Conservation (phyloP, 106 monocot species). For the Allium cepa region DNA sequence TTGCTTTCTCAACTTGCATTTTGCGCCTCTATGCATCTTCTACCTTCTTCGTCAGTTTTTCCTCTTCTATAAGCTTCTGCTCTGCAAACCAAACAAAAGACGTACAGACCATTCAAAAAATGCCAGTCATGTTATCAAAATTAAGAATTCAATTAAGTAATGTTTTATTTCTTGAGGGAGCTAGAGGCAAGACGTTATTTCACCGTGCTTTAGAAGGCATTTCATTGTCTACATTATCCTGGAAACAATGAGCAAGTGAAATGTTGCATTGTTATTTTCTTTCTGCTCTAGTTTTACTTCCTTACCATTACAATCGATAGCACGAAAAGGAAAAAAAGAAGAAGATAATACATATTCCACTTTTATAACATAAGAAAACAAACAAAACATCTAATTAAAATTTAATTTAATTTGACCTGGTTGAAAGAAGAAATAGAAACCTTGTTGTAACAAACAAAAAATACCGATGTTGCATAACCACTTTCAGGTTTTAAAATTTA, state of each 20-base stretch:
- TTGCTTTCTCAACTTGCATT: slow-evolving; percentile 93
- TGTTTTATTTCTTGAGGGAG: slow-evolving; percentile 65
- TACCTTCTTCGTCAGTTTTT: slow-evolving; percentile 87
- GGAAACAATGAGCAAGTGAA: background rate
- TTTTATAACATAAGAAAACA: too few relatives aligned
- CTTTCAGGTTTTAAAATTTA: background rate
- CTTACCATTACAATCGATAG: background rate
- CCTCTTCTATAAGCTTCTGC: slow-evolving; percentile 88
- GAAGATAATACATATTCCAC: too few relatives aligned
- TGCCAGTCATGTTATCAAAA: background rate
- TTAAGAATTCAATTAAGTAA: background rate
- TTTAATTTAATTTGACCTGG: background rate
- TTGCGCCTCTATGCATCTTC: slow-evolving; percentile 89
- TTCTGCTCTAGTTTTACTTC: background rate
- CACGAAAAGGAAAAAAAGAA: background rate
- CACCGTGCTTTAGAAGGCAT: slow-evolving; percentile 14
- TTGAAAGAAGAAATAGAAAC: background rate
- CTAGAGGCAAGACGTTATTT: slow-evolving; percentile 27
- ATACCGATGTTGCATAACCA: background rate
- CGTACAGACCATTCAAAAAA: background rate
- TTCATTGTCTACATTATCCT: slow-evolving; percentile 35
- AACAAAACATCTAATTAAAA: too few relatives aligned
- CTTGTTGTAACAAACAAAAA: background rate
- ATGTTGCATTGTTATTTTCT: background rate
- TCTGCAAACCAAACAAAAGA: slow-evolving; percentile 23